Evolutionary conservation across 306 rosid species (phyloP), one percentile per base, ranked within the genome.

Genomic region (Ormosia semicastrata): DNA sequence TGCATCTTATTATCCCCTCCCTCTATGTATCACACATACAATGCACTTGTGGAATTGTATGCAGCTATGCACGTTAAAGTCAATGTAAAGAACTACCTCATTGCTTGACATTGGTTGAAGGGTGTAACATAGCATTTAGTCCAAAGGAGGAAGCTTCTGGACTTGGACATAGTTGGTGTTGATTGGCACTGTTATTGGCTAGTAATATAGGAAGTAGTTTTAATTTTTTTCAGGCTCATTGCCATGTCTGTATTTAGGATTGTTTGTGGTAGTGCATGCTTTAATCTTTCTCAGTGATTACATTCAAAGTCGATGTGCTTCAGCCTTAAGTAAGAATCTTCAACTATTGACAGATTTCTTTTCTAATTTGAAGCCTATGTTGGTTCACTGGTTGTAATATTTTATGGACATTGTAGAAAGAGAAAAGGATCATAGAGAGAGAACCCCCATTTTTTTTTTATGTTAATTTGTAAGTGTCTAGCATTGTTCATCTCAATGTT

Each of bases 81-180:
- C 59, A 60, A 50, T 50, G 24, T 47, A 33, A 50, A 49, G 39
- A 60, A 30, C 33, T 62, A 15, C 9, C 24, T 36, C 13, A 39
- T 41, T 71, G 53, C 54, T 40, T 69, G 71, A 62, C 14, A 77
- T 69, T 59, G 59, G 40, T 66, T 76, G 54, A 52, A 64, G 56
- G 49, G 32, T 9, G 58, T 47, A 58, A 46, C 6, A 58, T 8
- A 57, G 52, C 39, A 57, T 46, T 76, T 46, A 29, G 58, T 58
- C 37, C 46, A 75, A 53, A 17, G 40, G 34, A 13, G 29, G 68
- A 43, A 73, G 56, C 62, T 73, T n/a, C 33, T 64, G 41, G 59
- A 40, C 37, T 65, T 53, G 49, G 41, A 40, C 66, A 15, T 56
- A 29, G 44, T 39, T 64, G 75, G 63, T 32, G 53, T 32, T 56